Base-by-base conservation (phyloP, 306 rosid genomes). In the Echinosophora koreensis region DNA sequence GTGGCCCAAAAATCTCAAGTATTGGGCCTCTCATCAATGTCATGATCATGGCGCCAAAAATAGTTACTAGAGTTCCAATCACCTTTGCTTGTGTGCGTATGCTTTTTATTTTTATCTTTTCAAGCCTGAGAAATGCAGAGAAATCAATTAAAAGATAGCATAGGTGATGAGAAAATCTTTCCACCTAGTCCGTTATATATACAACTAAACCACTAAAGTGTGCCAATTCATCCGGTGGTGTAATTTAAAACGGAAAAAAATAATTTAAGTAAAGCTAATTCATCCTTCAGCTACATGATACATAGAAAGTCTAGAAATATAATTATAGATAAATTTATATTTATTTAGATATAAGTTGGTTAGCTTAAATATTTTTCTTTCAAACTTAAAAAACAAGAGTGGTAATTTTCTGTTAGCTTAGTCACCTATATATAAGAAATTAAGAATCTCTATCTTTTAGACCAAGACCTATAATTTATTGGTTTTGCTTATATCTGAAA, bases 41-140 rank as follows among this genome's bases (percentile, higher is more conserved):
- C 92, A 95, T 95, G 41, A 87, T 66, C 97, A 92, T 90, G 28
- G 99, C 97, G 39, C 99, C 99, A 7, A 86, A 84, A 42, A 95
- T 92, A 0, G 99, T 91, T 77, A 97, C 87, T 39, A 78, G 16
- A 8, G 99, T 92, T 58, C 99, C 99, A 0, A 92, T 15, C 69
- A 95, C 27, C 88, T 95, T 92, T 1, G 97, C 93, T 82, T 90
- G 97, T 78, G 89, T 89, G 3, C 90, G 82, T 65, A 87, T 79
- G 69, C 88, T 77, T 88, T 62, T 88, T 6, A 91, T 51, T 8
- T 85, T 86, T 14, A 95, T 77, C 65, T 70, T 88, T 83, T 95
- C 99, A 27, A 92, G 86, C 89, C 98, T n/a, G 15, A 17, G 42
- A 15, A 75, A 22, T 22, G 8, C 66, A 71, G 1, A 37, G 27